Evolutionary conservation across 139 green algal species (phyloP).

Genomic region (Mesotaenium endlicherianum): DNA sequence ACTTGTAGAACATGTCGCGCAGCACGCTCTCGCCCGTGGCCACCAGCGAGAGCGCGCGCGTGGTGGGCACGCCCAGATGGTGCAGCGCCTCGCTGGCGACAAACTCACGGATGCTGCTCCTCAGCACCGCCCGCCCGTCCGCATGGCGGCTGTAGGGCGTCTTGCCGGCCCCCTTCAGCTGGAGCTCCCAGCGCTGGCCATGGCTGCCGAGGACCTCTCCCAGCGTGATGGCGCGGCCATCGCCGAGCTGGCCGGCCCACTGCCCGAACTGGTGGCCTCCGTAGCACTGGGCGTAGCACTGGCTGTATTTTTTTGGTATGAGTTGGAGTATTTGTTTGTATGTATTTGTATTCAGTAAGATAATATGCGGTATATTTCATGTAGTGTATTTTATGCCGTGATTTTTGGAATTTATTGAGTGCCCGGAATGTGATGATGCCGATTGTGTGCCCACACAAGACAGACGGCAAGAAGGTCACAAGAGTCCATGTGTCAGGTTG

Average conservation of each 20-base stretch:
- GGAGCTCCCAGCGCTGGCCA: constrained; percentile 80
- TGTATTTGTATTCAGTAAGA: background rate
- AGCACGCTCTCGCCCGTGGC: constrained; percentile 76
- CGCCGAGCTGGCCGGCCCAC: constrained; percentile 56
- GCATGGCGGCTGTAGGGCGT: constrained; percentile 85
- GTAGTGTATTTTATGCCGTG: background rate
- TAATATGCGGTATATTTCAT: background rate
- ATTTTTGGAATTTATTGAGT: background rate
- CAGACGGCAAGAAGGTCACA: background rate
- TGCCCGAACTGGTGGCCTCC: constrained; percentile 52
- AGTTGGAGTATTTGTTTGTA: too few relatives aligned
- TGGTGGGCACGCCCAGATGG: constrained; percentile 79
- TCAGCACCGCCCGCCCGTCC: constrained; percentile 73
- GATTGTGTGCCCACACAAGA: background rate
- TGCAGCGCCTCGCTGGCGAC: constrained; percentile 85
- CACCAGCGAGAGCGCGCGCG: constrained; percentile 80
- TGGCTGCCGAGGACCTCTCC: constrained; percentile 47
- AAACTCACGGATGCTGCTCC: constrained; percentile 82
- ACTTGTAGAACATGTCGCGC: constrained; percentile 81
- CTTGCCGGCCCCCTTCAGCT: constrained; percentile 92
- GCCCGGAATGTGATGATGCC: background rate
- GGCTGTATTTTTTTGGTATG: constrained; percentile 30
- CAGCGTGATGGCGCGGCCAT: constrained; percentile 56
- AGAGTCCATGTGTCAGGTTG: too few relatives aligned
- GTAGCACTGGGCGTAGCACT: constrained; percentile 67